Percentiles rank a stretch among this genome's conserved stretches.
Conservation (phyloP, 2,329 filamentous ascomycete species). For the Penicillium brasilianum region DNA sequence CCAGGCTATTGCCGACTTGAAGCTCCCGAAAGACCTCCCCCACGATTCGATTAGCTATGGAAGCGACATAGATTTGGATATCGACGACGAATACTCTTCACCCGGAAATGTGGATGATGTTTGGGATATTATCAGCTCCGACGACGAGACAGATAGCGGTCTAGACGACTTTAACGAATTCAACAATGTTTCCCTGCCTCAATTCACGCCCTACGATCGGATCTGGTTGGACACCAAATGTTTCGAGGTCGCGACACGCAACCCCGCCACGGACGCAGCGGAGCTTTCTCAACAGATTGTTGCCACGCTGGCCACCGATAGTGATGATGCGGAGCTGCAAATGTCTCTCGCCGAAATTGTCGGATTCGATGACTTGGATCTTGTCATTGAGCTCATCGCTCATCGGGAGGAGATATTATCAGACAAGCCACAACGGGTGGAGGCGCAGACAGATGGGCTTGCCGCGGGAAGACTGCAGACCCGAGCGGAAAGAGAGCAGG, state of each 20-base stretch:
- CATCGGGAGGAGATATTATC: conserved; percentile 72
- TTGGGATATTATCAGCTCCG: conserved; percentile 87
- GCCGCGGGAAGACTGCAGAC: conserved; percentile 68
- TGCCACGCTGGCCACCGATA: conserved; percentile 72
- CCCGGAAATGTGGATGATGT: conserved; percentile 75
- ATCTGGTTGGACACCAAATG: conserved; percentile 77
- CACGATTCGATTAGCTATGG: conserved; percentile 54
- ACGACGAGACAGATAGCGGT: conserved; percentile 70
- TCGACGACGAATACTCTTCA: conserved; percentile 67
- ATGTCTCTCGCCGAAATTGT: conserved; percentile 86
- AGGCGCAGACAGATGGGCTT: conserved; percentile 50
- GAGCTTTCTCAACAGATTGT: conserved; percentile 79
- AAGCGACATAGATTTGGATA: conserved; percentile 59
- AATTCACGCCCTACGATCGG: conserved; percentile 55
- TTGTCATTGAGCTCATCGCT: conserved; percentile 87
- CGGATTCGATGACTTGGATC: conserved; percentile 90
- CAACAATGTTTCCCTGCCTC: conserved; percentile 45
- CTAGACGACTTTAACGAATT: conserved; percentile 64
- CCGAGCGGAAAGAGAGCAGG: conserved; percentile 76
- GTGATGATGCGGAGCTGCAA: conserved; percentile 84
- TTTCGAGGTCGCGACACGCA: conserved; percentile 65
- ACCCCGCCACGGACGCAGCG: conserved; percentile 68
- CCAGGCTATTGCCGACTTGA: conserved; percentile 76
- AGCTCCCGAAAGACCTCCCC: conserved; percentile 57
- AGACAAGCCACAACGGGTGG: conserved; percentile 35